Evolutionary conservation across 1,284 basidiomycete species (phyloP), one percentile per base, ranked within the genome.

Genomic region (Papiliotrema terrestris): DNA sequence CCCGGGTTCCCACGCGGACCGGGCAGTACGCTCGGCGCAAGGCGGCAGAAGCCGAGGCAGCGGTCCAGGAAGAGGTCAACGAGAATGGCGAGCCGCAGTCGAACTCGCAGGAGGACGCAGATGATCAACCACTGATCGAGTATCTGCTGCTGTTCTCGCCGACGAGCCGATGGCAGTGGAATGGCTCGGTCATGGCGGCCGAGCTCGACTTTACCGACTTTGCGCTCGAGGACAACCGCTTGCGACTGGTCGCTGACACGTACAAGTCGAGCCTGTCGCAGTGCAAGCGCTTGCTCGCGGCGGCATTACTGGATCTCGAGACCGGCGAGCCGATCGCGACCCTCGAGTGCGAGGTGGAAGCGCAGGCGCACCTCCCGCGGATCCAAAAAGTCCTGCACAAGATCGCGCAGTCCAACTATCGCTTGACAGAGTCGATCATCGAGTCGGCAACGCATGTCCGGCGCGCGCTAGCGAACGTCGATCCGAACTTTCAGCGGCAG

Each of bases 61-160:
- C 74, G 46, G 83, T 83, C 37, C 80, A 56, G 36, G 47, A 56
- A 14, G 41, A 42, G n/a, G 62, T 53, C 19, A 58, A 51, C 38
- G 29, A 32, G 29, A 32, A 32, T 11, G 29, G 29, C 29, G 29
- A 32, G 29, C 29, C 29, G 29, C 29, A 32, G 29, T 71, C 17
- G 8, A 20, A 17, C 17, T 17, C 60, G 3, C 80, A 81, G 2
- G 64, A 59, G 19, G 83, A 83, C 23, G 78, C 77, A 14, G 75
- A 78, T 14, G 69, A 70, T 15, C 68, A 76, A 13, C 74, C 74
- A 29, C 67, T 75, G 17, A 74, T 78, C 6, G 78, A 77, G 38
- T 98, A 98, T 71, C 79, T 98, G 26, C 82, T 99, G 47, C 78
- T 98, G 25, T 77, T 98, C 38, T 91, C 92, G 37, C 94, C 96